A percentile compares a stretch with the other conserved stretches of the same genome.
Evolutionary conservation across 345 rosid genomes (phyloP).

Genomic region (Bruguiera sexangula): DNA sequence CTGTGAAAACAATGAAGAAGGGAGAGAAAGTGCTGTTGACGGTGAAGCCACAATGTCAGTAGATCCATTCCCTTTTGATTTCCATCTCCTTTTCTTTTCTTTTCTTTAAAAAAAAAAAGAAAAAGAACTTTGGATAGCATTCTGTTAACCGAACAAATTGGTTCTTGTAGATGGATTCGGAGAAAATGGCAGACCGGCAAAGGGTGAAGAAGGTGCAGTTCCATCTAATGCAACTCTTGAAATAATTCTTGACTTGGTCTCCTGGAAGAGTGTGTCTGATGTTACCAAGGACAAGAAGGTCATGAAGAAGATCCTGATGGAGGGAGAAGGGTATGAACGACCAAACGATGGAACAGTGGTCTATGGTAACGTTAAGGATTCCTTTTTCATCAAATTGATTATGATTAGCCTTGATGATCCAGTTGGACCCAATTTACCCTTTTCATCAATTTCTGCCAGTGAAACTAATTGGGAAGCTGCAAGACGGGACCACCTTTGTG

Average conservation of each 20-base stretch:
- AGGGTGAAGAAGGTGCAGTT: slow-evolving; percentile 54
- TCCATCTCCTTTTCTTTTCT: not conserved
- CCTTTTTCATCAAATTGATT: not conserved
- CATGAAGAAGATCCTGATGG: slow-evolving; percentile 71
- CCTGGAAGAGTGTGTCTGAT: slow-evolving; percentile 87
- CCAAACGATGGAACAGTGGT: slow-evolving; percentile 84
- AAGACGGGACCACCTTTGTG: slow-evolving; percentile 68
- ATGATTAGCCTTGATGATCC: not conserved
- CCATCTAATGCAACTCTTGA: slow-evolving; percentile 76
- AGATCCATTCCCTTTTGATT: not conserved
- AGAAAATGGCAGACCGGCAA: slow-evolving; percentile 67
- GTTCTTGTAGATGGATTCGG: slow-evolving; percentile 63
- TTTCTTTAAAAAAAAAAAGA: too few species aligned
- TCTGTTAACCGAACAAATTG: not conserved
- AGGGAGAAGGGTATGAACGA: slow-evolving; percentile 81
- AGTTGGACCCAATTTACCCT: not conserved
- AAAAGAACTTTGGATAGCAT: not conserved
- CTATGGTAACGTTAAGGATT: slow-evolving; percentile 35
- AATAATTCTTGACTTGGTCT: slow-evolving; percentile 64
- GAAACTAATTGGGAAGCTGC: slow-evolving; percentile 74
- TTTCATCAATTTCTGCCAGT: slow-evolving; percentile 41
- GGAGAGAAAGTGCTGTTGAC: slow-evolving; percentile 72
- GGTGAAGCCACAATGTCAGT: slow-evolving; percentile 74
- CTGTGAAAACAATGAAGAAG: slow-evolving; percentile 92
- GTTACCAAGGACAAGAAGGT: slow-evolving; percentile 85